Conservation (phyloP, 148 eudicot species). For the Rhododendron ferrugineum region DNA sequence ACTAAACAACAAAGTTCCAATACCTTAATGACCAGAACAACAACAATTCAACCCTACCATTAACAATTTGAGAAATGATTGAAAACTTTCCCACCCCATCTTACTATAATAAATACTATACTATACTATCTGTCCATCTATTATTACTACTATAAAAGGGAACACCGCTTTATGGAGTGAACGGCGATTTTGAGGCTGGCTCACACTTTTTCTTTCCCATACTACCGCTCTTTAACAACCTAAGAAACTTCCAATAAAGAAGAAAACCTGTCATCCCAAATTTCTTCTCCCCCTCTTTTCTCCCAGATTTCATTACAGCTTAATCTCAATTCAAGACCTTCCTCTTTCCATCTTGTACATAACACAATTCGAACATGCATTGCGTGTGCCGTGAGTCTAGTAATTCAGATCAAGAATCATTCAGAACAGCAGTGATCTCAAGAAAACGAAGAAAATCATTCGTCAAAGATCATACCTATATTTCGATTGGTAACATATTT, state of each 20-base stretch:
- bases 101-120: background rate
- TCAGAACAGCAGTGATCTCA: background rate
- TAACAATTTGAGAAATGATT: background rate
- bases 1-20: background rate
- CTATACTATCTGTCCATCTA: too few relatives aligned
- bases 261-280: background rate
- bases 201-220: background rate
- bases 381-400: background rate
- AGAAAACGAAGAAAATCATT: slow-evolving; percentile 3
- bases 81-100: background rate
- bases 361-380: background rate
- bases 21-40: background rate
- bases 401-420: background rate
- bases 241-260: background rate
- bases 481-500: background rate
- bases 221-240: background rate
- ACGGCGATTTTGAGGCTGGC: background rate
- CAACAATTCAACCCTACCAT: background rate
- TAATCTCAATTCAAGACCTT: background rate
- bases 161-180: background rate
- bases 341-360: background rate
- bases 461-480: background rate
- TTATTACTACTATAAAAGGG: background rate
- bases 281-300: background rate
- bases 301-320: background rate